Base-by-base conservation (phyloP, 805 yeast species). In the Ogataea nonfermentans region DNA sequence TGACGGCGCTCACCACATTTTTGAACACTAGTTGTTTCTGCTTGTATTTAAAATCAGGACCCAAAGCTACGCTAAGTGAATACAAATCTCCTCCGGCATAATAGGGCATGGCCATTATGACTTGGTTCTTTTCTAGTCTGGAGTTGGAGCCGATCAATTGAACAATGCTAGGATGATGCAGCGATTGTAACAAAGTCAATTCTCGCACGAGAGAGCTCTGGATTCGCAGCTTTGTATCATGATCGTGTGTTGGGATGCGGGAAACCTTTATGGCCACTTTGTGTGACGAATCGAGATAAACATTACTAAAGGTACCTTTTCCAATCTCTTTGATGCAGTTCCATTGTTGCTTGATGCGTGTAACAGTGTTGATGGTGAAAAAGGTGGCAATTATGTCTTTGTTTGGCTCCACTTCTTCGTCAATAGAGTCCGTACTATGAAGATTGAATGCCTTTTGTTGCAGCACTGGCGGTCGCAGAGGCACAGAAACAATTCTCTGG, bases 71-170 rank as follows among this genome's bases (percentile, higher is more conserved):
- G 0, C 82, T 74, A 43, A 86, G 73, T 24, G 80, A 79, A 52
- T 84, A 81, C 28, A 93, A 61, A 53, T 89, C 96, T 4, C 98
- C 97, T 4, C 98, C 98, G 5, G 67, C 59, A 51, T 88, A 84
- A 58, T 74, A 87, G 1, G 90, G 85, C 53, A 90, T 68, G 28
- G 84, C 82, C 61, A 90, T 73, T 41, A 55, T 48, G 25, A 60
- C 64, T 27, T 52, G 49, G 31, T 52, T 50, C 12, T 41, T 37
- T 7, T 41, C 36, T 16, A 68, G 47, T 12, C 59, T 59, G 11
- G 68, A 61, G 26, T 64, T 59, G 40, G 70, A 68, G 29, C 84
- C 89, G 20, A 80, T 52, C 9, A 90, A 63, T 32, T 68, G 63
- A 15, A 87, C 78, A 10, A 90, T 72, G 34, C 84, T 78, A 1